Conservation (phyloP, 805 yeast genomes). For the Millerago galiae region DNA sequence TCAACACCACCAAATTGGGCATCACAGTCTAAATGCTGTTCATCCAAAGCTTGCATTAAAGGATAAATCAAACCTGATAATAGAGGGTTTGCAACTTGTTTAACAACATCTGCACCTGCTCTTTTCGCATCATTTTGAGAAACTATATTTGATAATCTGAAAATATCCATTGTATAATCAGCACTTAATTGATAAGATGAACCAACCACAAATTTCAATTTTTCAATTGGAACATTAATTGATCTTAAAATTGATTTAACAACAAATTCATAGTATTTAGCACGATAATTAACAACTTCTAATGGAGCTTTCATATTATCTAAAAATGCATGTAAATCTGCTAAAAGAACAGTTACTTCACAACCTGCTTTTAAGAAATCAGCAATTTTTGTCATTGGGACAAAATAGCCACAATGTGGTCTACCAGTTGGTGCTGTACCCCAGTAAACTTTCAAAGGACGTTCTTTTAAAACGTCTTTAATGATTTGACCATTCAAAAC, state of each 20-base stretch:
- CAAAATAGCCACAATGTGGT: slow-evolving; percentile 98
- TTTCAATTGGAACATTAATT: slow-evolving; percentile 88
- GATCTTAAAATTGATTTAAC: slow-evolving; percentile 82
- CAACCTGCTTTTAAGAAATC: slow-evolving; percentile 95
- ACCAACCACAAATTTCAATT: slow-evolving; percentile 77
- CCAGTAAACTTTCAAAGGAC: slow-evolving; percentile 89
- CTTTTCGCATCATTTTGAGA: slow-evolving; percentile 95
- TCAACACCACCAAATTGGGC: slow-evolving; percentile 99
- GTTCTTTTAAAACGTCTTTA: slow-evolving; percentile 59
- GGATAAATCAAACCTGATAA: slow-evolving; percentile 94
- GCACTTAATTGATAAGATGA: slow-evolving; percentile 79
- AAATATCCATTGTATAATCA: slow-evolving; percentile 83
- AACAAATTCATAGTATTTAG: slow-evolving; percentile 77
- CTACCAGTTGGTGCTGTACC: slow-evolving; percentile 99
- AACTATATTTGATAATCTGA: slow-evolving; percentile 75
- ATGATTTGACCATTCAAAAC: slow-evolving; percentile 62
- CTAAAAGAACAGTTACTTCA: slow-evolving; percentile 84
- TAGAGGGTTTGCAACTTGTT: slow-evolving; percentile 92
- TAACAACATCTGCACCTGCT: slow-evolving; percentile 99
- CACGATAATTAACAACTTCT: slow-evolving; percentile 84
- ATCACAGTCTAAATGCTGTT: slow-evolving; percentile 80
- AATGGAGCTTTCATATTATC: slow-evolving; percentile 98
- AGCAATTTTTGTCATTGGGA: slow-evolving; percentile 94
- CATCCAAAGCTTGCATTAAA: slow-evolving; percentile 97
- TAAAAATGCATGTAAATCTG: slow-evolving; percentile 93